Conservation (phyloP, 768 basidiomycete genomes). For the Suillus spraguei region DNA sequence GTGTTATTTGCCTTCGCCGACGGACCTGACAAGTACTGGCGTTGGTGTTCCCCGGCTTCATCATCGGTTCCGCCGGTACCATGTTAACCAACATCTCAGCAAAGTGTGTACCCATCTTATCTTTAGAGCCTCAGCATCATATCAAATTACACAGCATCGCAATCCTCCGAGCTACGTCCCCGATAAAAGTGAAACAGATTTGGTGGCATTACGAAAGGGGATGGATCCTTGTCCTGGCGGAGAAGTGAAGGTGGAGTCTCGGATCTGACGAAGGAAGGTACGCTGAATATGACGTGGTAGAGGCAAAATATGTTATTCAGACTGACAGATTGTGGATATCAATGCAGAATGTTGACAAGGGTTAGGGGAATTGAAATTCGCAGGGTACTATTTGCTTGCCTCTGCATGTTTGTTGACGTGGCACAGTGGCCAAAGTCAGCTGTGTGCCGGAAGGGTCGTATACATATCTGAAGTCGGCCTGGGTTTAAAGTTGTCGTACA, state of each 20-base stretch:
- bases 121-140: neutral
- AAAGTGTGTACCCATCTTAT: constrained; percentile 34
- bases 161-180: constrained; percentile 45
- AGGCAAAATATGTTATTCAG: neutral
- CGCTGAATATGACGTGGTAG: neutral
- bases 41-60: constrained; percentile 16
- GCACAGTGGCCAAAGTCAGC: too few species aligned
- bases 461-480: neutral
- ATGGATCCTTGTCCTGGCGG: neutral
- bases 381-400: neutral
- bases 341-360: neutral
- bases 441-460: neutral
- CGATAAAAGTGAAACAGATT: neutral
- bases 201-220: neutral
- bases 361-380: neutral
- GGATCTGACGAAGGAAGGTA: neutral
- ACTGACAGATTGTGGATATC: neutral
- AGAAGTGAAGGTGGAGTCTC: neutral
- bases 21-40: constrained; percentile 42
- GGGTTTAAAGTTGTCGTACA: neutral
- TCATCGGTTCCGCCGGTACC: constrained; percentile 1
- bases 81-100: constrained; percentile 30
- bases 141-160: constrained; percentile 37
- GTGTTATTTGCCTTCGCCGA: constrained; percentile 43
- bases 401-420: neutral